Evolutionary conservation across 495 filamentous ascomycete species (phyloP).

Genomic region (Aspergillus nanangensis): DNA sequence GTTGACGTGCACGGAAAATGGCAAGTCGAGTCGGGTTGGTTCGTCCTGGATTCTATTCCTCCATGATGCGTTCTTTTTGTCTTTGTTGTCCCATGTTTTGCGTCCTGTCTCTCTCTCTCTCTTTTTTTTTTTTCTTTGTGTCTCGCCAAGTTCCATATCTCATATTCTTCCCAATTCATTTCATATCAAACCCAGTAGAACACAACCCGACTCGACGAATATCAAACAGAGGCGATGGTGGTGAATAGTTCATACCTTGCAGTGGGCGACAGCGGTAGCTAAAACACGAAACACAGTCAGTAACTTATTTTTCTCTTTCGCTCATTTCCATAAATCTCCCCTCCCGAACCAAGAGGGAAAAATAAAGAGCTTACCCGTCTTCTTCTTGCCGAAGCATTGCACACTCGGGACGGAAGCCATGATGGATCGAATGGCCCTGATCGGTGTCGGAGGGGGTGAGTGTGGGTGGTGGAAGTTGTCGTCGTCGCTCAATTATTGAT

Average conservation of each 20-base stretch:
- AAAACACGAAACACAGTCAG: slow-evolving; percentile 22
- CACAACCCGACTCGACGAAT: background rate
- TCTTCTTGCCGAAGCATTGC: slow-evolving; percentile 95
- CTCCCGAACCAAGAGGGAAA: slow-evolving; percentile 1
- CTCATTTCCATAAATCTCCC: background rate
- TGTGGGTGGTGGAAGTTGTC: slow-evolving; percentile 34
- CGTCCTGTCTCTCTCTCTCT: slow-evolving; percentile 2
- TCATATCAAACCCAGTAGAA: slow-evolving; percentile 15
- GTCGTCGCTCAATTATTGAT: slow-evolving; percentile 9
- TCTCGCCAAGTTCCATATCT: too few relatives aligned
- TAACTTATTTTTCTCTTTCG: slow-evolving; percentile 26
- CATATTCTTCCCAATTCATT: slow-evolving; percentile 6
- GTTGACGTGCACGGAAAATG: background rate
- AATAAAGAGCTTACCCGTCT: slow-evolving; percentile 55
- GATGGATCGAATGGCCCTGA: slow-evolving; percentile 45
- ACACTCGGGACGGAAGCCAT: slow-evolving; percentile 82
- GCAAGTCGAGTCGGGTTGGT: background rate
- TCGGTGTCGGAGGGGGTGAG: slow-evolving; percentile 40
- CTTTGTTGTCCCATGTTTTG: background rate
- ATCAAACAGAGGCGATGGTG: background rate
- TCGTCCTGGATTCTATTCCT: background rate
- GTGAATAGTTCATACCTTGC: slow-evolving; percentile 65
- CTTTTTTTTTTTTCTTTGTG: too few relatives aligned
- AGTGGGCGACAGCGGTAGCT: slow-evolving; percentile 87
- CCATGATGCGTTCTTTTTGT: background rate